Conservation (phyloP, 2,329 filamentous ascomycete species). For the Pseudofabraea citricarpa region DNA sequence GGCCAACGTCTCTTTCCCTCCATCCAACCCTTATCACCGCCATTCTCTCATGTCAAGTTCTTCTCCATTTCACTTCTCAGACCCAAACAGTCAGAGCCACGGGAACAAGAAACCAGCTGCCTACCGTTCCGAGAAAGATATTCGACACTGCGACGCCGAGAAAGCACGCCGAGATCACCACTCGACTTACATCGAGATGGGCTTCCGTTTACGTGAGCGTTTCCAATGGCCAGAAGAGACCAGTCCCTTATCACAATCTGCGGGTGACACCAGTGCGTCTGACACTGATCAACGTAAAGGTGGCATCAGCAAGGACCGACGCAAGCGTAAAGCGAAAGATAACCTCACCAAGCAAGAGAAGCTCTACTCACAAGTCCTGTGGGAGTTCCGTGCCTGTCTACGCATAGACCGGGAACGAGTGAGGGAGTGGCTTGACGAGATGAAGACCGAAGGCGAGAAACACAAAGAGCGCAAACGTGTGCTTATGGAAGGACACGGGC, state of each 20-base stretch:
- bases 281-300: neutral
- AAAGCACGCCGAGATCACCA: conserved; percentile 1
- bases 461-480: neutral
- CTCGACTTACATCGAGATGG: conserved; percentile 2
- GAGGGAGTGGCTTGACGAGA: neutral
- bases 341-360: conserved; percentile 1
- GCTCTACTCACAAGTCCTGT: neutral
- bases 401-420: neutral
- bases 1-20: neutral
- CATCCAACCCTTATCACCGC: neutral
- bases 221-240: neutral
- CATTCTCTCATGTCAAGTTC: neutral
- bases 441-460: neutral
- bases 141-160: conserved; percentile 1
- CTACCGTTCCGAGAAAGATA: conserved; percentile 1
- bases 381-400: conserved; percentile 1
- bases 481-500: neutral
- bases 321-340: neutral
- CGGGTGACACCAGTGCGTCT: neutral
- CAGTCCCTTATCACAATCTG: no score
- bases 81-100: neutral
- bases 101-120: neutral
- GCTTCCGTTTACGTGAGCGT: neutral
- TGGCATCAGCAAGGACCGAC: no score
- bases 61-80: neutral